Percentiles rank a stretch among this genome's conserved stretches.
Evolutionary conservation across 2,329 filamentous ascomycete species (phyloP).

Genomic region (Fusarium camptoceras): DNA sequence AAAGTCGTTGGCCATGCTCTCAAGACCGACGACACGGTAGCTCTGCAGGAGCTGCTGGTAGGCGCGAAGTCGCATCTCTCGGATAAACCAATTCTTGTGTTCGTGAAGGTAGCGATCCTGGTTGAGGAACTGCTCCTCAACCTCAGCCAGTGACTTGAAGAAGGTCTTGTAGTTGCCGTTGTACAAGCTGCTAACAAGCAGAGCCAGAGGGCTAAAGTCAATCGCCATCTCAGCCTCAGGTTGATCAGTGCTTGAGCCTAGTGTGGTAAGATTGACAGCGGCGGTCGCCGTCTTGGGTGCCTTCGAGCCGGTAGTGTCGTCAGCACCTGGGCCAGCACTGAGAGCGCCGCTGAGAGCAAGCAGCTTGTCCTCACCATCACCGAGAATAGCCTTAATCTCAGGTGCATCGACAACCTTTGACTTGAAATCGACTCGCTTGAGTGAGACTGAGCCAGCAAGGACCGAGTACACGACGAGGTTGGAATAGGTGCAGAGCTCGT

Average conservation of each 20-base stretch:
- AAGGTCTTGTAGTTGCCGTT: conserved; percentile 93
- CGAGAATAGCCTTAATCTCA: conserved; percentile 97
- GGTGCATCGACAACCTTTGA: conserved; percentile 98
- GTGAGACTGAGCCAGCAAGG: conserved; percentile 89
- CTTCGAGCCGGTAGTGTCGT: conserved; percentile 77
- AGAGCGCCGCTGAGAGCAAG: conserved; percentile 82
- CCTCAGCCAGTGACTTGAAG: conserved; percentile 87
- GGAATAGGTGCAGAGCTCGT: conserved; percentile 97
- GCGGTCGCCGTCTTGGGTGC: conserved; percentile 66
- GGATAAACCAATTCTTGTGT: conserved; percentile 96
- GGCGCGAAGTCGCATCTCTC: conserved; percentile 95
- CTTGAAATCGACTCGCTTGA: conserved; percentile 99
- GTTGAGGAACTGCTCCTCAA: conserved; percentile 93
- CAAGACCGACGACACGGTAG: conserved; percentile 95
- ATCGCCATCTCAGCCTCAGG: conserved; percentile 83
- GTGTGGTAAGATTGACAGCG: conserved; percentile 87
- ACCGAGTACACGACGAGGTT: conserved; percentile 95
- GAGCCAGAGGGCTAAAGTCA: conserved; percentile 89
- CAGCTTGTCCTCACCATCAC: conserved; percentile 88
- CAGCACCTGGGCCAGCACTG: conserved; percentile 83
- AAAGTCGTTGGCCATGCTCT: conserved; percentile 97
- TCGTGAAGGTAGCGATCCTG: conserved; percentile 96
- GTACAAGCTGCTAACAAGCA: conserved; percentile 91
- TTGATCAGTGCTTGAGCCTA: conserved; percentile 77
- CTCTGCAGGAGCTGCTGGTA: conserved; percentile 98